phyloP scores from a whole-genome alignment of 495 filamentous ascomycete genomes.

The Penicillium samsonianum region DNA sequence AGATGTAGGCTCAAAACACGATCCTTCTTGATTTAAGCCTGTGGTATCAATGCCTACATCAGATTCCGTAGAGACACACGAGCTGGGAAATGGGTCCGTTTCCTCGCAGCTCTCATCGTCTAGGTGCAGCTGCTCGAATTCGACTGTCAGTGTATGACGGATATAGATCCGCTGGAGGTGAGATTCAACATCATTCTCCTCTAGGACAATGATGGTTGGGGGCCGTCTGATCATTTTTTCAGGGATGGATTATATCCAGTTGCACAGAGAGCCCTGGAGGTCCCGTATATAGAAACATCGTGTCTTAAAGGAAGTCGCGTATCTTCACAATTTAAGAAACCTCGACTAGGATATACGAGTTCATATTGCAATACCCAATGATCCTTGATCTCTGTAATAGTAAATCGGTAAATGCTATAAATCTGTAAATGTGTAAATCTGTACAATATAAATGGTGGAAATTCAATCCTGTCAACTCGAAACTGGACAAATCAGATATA shows the following conservation, averaged over 20 bases:
- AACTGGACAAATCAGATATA: slow-evolving; percentile 8
- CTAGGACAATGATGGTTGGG: slow-evolving; percentile 54
- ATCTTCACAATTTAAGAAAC: background rate
- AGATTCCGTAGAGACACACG: slow-evolving; percentile 3
- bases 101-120: slow-evolving; percentile 22
- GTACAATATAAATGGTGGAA: background rate
- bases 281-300: slow-evolving; percentile 6
- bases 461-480: background rate
- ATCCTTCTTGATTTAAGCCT: background rate
- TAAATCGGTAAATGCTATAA: background rate
- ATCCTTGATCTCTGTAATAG: background rate
- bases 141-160: slow-evolving; percentile 16
- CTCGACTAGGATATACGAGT: background rate
- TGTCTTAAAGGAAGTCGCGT: slow-evolving; percentile 5
- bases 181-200: slow-evolving; percentile 51
- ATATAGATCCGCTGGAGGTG: slow-evolving; percentile 27
- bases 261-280: slow-evolving; percentile 4
- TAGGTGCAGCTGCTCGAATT: slow-evolving; percentile 24
- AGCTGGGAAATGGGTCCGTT: background rate
- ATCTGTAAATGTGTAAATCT: too few species aligned
- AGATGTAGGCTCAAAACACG: background rate
- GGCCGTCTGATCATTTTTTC: slow-evolving; percentile 55
- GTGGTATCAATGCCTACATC: slow-evolving; percentile 1
- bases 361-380: background rate
- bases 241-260: background rate